A percentile compares a stretch with the other conserved stretches of the same genome.
Evolutionary conservation across 176 grass and related monocot genomes (phyloP).

Genomic region (Aegilops longissima): DNA sequence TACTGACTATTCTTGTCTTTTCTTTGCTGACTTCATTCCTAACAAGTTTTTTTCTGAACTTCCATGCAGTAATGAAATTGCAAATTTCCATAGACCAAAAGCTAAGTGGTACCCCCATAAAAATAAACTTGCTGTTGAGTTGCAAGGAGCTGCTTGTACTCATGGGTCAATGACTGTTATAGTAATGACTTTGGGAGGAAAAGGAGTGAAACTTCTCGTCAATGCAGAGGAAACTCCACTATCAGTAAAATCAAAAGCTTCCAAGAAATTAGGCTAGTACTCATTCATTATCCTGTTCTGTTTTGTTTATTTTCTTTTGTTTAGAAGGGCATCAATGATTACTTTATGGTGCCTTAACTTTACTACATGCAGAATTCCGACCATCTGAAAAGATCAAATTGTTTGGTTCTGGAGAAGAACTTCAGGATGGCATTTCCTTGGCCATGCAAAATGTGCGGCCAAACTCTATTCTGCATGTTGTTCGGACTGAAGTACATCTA

Average conservation of each 20-base stretch:
- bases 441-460: conserved; percentile 62
- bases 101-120: conserved; percentile 88
- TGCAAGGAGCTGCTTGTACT: conserved; percentile 55
- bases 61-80: conserved; percentile 80
- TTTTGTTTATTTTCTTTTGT: conserved; percentile 24
- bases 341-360: conserved; percentile 15
- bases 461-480: conserved; percentile 86
- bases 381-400: conserved; percentile 74
- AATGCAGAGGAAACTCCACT: conserved; percentile 76
- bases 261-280: conserved; percentile 85
- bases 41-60: conserved; percentile 3
- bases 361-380: conserved; percentile 64
- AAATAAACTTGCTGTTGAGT: conserved; percentile 72
- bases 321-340: background rate
- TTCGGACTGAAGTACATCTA: conserved; percentile 75
- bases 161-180: conserved; percentile 77
- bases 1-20: conserved; percentile 18
- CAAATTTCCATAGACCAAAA: conserved; percentile 93
- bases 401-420: conserved; percentile 81
- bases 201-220: conserved; percentile 74
- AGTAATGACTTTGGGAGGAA: conserved; percentile 81
- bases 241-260: conserved; percentile 82
- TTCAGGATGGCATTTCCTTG: conserved; percentile 70
- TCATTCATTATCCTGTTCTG: background rate
- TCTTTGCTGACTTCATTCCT: conserved; percentile 14